Evolutionary conservation across 352 stramenopile species (phyloP).

Genomic region (Pythium coloratum): DNA sequence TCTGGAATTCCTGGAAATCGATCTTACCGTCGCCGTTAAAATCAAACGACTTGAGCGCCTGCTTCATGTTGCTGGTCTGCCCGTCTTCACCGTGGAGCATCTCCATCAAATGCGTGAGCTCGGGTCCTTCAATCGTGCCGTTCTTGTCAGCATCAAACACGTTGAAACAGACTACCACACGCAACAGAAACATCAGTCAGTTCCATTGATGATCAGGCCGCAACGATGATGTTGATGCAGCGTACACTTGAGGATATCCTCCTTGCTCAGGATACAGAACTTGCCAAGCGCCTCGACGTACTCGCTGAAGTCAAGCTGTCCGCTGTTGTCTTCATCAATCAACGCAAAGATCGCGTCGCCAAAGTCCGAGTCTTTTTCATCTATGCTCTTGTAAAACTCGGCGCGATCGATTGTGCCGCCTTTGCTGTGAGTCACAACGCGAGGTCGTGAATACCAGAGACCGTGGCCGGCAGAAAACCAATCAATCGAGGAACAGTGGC

Average conservation of each 20-base stretch:
- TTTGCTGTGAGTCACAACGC: constrained; percentile 43
- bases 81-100: constrained; percentile 60
- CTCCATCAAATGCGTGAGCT: constrained; percentile 63
- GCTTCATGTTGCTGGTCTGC: constrained; percentile 70
- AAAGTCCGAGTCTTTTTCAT: constrained; percentile 70
- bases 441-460: no score
- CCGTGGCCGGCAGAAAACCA: background rate
- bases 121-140: constrained; percentile 67
- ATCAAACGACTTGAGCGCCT: constrained; percentile 60
- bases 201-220: no score
- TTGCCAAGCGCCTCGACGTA: constrained; percentile 78
- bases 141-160: constrained; percentile 74
- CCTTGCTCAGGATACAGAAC: constrained; percentile 71
- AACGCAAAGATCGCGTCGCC: constrained; percentile 73
- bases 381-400: constrained; percentile 70
- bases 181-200: no score
- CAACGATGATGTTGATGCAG: no score
- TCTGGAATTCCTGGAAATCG: constrained; percentile 69
- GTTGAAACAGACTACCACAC: constrained; percentile 65
- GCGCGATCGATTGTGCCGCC: constrained; percentile 64
- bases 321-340: constrained; percentile 76
- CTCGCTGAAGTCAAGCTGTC: constrained; percentile 70
- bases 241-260: constrained; percentile 75
- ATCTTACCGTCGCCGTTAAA: constrained; percentile 74
- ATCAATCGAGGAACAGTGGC: background rate